Conservation (phyloP, 805 yeast genomes). For the Candida vartiovaarae region DNA sequence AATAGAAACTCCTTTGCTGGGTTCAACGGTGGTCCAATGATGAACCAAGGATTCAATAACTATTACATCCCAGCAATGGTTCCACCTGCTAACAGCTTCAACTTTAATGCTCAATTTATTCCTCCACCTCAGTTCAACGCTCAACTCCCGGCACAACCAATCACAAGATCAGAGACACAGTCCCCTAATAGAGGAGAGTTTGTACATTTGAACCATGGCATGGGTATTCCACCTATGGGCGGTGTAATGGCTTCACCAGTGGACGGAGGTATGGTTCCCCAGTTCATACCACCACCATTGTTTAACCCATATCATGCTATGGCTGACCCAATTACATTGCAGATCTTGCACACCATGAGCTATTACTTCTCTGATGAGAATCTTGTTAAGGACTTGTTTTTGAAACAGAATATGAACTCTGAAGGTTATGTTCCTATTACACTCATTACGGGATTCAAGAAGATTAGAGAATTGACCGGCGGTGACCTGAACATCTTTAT, state of each 20-base stretch:
- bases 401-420: constrained; percentile 74
- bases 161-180: constrained; percentile 16
- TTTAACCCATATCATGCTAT: constrained; percentile 12
- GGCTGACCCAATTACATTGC: constrained; percentile 8
- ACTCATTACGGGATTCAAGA: constrained; percentile 61
- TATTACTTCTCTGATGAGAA: constrained; percentile 89
- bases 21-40: constrained; percentile 5
- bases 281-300: constrained; percentile 5
- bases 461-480: constrained; percentile 58
- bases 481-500: constrained; percentile 39
- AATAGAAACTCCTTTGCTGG: constrained; percentile 18
- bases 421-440: constrained; percentile 65
- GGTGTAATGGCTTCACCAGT: not conserved
- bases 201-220: constrained; percentile 1
- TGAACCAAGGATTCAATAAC: constrained; percentile 6
- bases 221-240: constrained; percentile 1
- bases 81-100: not conserved
- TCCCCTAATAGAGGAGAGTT: constrained; percentile 14
- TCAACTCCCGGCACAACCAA: not conserved
- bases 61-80: constrained; percentile 7
- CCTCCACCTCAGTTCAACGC: constrained; percentile 7
- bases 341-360: constrained; percentile 56
- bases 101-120: constrained; percentile 3
- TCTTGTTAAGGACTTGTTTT: constrained; percentile 71
- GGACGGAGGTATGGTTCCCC: not conserved